Evolutionary conservation across 495 filamentous ascomycete genomes (phyloP), one percentile per base, ranked within the genome.

Genomic region (Neurospora tetrasperma): DNA sequence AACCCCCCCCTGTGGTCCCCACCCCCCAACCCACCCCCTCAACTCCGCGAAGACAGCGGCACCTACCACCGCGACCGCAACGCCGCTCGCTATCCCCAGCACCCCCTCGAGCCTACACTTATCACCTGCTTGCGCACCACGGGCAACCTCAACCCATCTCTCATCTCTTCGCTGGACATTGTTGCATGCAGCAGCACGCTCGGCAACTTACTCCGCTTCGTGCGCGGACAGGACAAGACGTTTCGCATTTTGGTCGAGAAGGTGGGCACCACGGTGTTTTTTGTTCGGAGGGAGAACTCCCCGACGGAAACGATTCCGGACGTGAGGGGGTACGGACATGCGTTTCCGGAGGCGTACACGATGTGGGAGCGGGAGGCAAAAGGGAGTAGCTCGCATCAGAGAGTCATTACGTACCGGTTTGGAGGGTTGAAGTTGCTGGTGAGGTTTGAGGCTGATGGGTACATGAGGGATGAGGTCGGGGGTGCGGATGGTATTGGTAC

Each of bases 331-430:
- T 92, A 83, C 76, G 90, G 90, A 5, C 88, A 91, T 76, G 85
- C 87, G 2, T 92, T 92, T 76, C 85, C 89, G 11, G 88, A 91
- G 48, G 83, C 81, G 5, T 90, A 90, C 75, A 92, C 91, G 5
- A 87, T 84, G 0, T 89, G 89, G 86, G 81, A 84, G 5, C 2
- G 73, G 0, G 83, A 81, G 10, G 82, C 87, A 23, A 80, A 79
- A 68, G 83, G 82, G 11, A 90, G 87, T 0, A 82, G 81, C 40
- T 88, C 87, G 0, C 90, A 92, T 71, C 90, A 93, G 73, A 84
- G 91, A 0, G 73, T 92, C 20, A 74, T 93, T 2, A 78, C 80
- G 18, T 93, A 91, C 77, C 71, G 82, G 0, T 87, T 94, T 72
- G 87, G 77, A 2, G 88, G 85, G 0, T 71, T 91, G 41, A 81